phyloP scores from a whole-genome alignment of 2,329 filamentous ascomycete species.

The Teratosphaeria pseudoeucalypti region DNA sequence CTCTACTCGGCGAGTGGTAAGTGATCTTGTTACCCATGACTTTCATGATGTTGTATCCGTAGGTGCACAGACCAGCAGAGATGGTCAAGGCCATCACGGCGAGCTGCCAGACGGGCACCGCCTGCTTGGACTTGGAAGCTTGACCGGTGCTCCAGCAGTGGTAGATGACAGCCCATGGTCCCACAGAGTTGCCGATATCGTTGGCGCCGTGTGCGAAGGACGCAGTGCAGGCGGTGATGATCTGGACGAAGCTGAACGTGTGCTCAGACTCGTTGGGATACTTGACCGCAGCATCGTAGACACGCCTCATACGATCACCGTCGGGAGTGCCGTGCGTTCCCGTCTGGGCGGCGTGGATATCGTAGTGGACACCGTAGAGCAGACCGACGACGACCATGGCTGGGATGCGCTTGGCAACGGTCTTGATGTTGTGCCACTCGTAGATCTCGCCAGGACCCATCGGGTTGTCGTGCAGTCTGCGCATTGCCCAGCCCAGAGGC shows the following conservation, averaged over 20 bases:
- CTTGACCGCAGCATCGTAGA: constrained; percentile 47
- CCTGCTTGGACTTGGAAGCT: constrained; percentile 46
- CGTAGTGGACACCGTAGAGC: constrained; percentile 70
- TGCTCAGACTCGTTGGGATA: constrained; percentile 55
- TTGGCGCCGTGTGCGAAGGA: constrained; percentile 64
- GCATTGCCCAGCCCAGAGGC: constrained; percentile 76
- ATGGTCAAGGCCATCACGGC: constrained; percentile 52
- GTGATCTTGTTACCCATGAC: constrained; percentile 51
- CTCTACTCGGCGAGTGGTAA: constrained; percentile 47
- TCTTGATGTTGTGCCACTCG: constrained; percentile 60
- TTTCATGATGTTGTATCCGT: constrained; percentile 56
- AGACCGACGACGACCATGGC: constrained; percentile 52
- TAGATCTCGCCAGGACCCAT: constrained; percentile 64
- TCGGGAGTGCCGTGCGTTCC: constrained; percentile 64
- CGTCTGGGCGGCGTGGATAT: constrained; percentile 66
- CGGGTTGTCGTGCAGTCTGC: constrained; percentile 61
- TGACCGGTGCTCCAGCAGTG: constrained; percentile 46
- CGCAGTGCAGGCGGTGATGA: constrained; percentile 59
- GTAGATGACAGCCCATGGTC: constrained; percentile 54
- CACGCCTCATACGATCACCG: constrained; percentile 55
- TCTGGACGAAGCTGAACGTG: constrained; percentile 56
- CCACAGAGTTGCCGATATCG: constrained; percentile 54
- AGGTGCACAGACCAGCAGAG: constrained; percentile 49
- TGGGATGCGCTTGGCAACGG: constrained; percentile 54
- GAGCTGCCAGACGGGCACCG: constrained; percentile 66